Base-by-base conservation (phyloP, 2,329 filamentous ascomycete species). In the Claviceps maximensis region DNA sequence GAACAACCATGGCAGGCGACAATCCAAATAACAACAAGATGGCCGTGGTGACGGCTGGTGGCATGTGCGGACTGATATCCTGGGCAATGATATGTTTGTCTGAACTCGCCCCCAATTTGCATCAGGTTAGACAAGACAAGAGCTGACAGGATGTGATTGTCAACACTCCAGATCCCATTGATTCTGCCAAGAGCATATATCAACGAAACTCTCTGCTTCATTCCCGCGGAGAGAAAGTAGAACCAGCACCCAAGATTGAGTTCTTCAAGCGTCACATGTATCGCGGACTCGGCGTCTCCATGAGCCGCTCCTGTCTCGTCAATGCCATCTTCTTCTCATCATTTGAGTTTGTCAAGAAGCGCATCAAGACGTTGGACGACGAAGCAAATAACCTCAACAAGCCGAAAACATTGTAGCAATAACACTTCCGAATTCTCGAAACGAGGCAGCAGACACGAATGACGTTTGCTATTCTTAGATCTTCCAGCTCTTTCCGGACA, bases 311-410 rank as follows among this genome's bases (percentile, higher is more conserved):
- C 13, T 89, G 86, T 61, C 75, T 88, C 51, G 83, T 93, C 60
- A 94, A 94, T 65, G 87, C 87, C 59, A 86, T 94, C 61, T 94
- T 94, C 75, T 94, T 94, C 71, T 89, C 86, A 45, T 85, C 83
- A 41, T 94, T 93, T 65, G 88, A 94, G 69, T 83, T 88, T 61
- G 78, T 87, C 61, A 93, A 93, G 71, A 84, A 83, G 65, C 74
- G 75, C 58, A 80, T 82, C 67, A 76, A 78, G 62, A 55, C 54
- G 48, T 49, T 55, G 23, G 75, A 79, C 41, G 75, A 80, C 49
- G 61, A 66, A 23, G 49, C 27, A 23, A 55, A 36, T 8, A 42
- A 47, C 23, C 25, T 25, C 53, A 52, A 27, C 31, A 57, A 38
- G 53, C 48, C 23, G 49, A 57, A 41, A 52, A 36, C 52, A 25